Evolutionary conservation across 1,139 yeast genomes (phyloP).

Genomic region (Yamadazyma atmosphaerica): DNA sequence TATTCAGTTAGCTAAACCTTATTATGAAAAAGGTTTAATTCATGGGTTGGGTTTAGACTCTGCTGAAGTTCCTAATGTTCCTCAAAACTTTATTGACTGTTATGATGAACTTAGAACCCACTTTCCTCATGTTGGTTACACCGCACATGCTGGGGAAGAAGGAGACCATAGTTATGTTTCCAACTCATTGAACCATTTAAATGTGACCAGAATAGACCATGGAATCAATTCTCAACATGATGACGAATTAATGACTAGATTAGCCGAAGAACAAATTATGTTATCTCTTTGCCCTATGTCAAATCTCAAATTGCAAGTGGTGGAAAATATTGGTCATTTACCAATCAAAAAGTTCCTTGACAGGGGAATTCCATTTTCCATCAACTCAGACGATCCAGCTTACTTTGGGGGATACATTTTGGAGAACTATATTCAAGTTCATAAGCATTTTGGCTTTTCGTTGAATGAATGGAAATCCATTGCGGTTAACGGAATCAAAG

Average conservation of each 20-base stretch:
- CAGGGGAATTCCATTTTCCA: conserved; percentile 65
- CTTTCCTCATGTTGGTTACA: conserved; percentile 55
- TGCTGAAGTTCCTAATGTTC: conserved; percentile 74
- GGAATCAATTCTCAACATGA: conserved; percentile 67
- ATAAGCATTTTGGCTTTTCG: conserved; percentile 60
- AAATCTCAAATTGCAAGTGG: conserved; percentile 74
- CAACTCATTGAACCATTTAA: conserved; percentile 55
- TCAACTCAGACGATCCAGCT: conserved; percentile 85
- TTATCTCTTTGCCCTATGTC: conserved; percentile 76
- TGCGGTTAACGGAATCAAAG: conserved; percentile 61
- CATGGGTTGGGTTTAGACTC: conserved; percentile 79
- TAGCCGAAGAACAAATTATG: conserved; percentile 54
- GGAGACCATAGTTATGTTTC: conserved; percentile 68
- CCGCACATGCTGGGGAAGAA: conserved; percentile 90
- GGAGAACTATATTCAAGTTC: conserved; percentile 70
- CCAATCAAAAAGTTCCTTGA: conserved; percentile 64
- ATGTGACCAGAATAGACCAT: conserved; percentile 73
- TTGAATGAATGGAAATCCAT: conserved; percentile 57
- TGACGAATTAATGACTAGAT: conserved; percentile 50
- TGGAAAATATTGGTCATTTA: conserved; percentile 59
- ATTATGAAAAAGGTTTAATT: conserved; percentile 54
- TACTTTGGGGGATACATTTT: conserved; percentile 81
- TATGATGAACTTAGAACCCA: conserved; percentile 47
- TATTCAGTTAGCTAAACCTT: conserved; percentile 50
- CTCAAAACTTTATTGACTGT: conserved; percentile 63